Evolutionary conservation across 1,139 yeast genomes (phyloP).

Genomic region (Protomyces inundatus): DNA sequence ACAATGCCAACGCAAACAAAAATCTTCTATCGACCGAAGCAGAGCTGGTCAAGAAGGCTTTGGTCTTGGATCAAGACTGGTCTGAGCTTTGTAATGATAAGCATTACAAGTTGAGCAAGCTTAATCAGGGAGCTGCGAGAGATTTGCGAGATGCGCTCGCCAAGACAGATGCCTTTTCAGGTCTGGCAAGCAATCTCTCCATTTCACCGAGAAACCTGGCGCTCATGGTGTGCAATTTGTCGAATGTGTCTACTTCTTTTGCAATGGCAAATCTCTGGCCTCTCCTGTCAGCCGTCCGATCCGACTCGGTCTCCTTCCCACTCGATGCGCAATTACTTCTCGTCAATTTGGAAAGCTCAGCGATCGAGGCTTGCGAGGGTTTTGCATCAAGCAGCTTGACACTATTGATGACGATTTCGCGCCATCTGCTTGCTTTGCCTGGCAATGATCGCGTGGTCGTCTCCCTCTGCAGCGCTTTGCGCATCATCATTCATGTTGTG

Average conservation of each 20-base stretch:
- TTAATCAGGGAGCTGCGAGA: background rate
- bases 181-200: background rate
- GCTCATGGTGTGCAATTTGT: background rate
- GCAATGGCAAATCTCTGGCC: background rate
- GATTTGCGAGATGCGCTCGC: conserved; percentile 4
- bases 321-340: background rate
- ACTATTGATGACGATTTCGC: background rate
- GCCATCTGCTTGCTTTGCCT: background rate
- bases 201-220: conserved; percentile 10
- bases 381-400: background rate
- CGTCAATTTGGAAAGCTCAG: background rate
- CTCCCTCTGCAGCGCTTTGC: background rate
- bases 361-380: background rate
- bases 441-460: background rate
- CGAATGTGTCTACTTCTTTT: background rate
- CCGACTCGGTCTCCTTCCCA: background rate
- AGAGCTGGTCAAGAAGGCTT: background rate
- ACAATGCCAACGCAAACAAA: background rate
- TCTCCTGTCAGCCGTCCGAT: background rate
- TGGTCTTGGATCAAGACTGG: background rate
- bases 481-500: background rate
- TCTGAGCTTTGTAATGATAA: background rate
- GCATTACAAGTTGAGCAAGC: background rate
- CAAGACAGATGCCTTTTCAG: conserved; percentile 7
- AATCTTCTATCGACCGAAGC: background rate